phyloP scores from a whole-genome alignment of 805 yeast genomes.

The Candida sithepensis region DNA sequence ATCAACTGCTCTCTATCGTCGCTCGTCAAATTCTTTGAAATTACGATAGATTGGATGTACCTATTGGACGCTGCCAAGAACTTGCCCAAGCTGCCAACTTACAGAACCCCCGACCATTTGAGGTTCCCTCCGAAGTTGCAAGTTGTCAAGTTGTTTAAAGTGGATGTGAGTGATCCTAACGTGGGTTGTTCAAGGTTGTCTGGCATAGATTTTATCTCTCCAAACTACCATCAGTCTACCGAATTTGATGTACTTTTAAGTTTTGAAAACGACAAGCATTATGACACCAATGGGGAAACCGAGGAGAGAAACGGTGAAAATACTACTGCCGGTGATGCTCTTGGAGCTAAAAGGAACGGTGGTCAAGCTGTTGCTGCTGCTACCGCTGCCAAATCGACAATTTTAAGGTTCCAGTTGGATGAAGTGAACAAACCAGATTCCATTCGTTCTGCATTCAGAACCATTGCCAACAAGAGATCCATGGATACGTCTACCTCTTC shows the following conservation, averaged over 20 bases:
- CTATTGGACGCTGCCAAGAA: slow-evolving; percentile 43
- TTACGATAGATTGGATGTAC: slow-evolving; percentile 55
- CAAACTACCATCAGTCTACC: slow-evolving; percentile 39
- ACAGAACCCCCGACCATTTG: slow-evolving; percentile 44
- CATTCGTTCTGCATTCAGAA: slow-evolving; percentile 24
- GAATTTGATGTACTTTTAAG: slow-evolving; percentile 44
- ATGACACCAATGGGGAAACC: background rate
- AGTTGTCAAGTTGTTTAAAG: slow-evolving; percentile 30
- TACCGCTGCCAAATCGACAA: slow-evolving; percentile 20
- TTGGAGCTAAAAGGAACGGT: slow-evolving; percentile 8
- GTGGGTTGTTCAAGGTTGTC: slow-evolving; percentile 25
- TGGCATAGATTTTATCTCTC: slow-evolving; percentile 42
- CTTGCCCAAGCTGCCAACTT: slow-evolving; percentile 44
- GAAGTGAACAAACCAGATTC: slow-evolving; percentile 9
- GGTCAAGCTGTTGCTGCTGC: too few species aligned
- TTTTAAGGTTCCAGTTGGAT: slow-evolving; percentile 26
- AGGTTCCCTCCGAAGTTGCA: slow-evolving; percentile 39
- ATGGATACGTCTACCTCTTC: slow-evolving; percentile 6
- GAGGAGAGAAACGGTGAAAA: background rate
- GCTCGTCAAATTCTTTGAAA: slow-evolving; percentile 38
- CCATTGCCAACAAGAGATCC: slow-evolving; percentile 19
- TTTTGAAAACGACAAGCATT: slow-evolving; percentile 31
- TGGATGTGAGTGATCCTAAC: slow-evolving; percentile 28
- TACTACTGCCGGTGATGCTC: background rate
- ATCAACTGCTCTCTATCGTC: slow-evolving; percentile 36